Conservation (phyloP, 2,329 filamentous ascomycete genomes). For the Ustulina deusta region DNA sequence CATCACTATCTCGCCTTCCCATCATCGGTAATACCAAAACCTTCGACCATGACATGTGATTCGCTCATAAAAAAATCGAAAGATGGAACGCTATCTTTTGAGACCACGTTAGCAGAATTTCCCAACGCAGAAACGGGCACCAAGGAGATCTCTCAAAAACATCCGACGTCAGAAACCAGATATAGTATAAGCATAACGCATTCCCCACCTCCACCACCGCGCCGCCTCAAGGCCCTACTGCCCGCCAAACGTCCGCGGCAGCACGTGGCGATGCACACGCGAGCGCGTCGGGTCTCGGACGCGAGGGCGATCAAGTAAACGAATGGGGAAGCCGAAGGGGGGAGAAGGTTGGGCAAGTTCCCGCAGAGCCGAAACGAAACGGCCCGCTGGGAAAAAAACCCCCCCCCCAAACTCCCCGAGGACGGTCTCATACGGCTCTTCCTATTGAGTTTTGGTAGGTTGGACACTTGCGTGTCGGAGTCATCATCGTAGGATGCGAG, state of each 20-base stretch:
- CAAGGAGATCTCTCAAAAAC: slow-evolving; percentile 5
- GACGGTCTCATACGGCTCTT: slow-evolving; percentile 55
- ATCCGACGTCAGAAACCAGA: slow-evolving; percentile 42
- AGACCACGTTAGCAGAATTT: slow-evolving; percentile 16
- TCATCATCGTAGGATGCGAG: slow-evolving; percentile 48
- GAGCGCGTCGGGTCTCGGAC: slow-evolving; percentile 42
- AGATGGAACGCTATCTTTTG: background rate
- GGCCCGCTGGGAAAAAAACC: background rate
- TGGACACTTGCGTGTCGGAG: slow-evolving; percentile 52
- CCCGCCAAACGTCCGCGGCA: slow-evolving; percentile 47
- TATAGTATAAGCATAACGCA: slow-evolving; percentile 51
- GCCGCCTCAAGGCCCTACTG: slow-evolving; percentile 35
- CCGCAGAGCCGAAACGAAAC: too few relatives aligned
- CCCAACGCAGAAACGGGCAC: background rate
- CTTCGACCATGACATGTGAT: background rate
- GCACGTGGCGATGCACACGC: slow-evolving; percentile 54
- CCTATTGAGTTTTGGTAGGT: slow-evolving; percentile 50
- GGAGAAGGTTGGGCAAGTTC: slow-evolving; percentile 8
- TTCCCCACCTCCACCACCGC: slow-evolving; percentile 50
- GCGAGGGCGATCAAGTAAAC: slow-evolving; percentile 35
- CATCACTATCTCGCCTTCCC: background rate
- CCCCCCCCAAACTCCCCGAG: slow-evolving; percentile 30
- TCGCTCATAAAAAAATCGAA: too few relatives aligned
- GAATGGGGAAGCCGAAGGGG: slow-evolving; percentile 42
- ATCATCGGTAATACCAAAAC: background rate